Evolutionary conservation across 495 filamentous ascomycete species (phyloP), one percentile per base, ranked within the genome.

Genomic region (Xylaria sp.): DNA sequence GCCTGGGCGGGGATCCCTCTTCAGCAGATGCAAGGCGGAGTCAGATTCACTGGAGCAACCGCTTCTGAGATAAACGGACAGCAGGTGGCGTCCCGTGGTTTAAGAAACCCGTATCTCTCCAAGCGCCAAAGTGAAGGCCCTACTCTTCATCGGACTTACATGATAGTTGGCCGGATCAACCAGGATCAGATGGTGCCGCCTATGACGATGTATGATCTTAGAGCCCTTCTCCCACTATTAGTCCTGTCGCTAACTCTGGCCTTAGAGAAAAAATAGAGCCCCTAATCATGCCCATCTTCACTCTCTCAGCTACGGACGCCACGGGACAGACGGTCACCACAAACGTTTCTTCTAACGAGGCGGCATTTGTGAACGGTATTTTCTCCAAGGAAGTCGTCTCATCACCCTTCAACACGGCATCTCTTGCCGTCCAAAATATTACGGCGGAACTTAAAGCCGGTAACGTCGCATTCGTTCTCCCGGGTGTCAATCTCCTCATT

Each of bases 281-380:
- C 2, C 81, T 92, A 41, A 85, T 93, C 69, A 87, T 89, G 69
- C 92, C 92, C 2, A 76, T 79, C 37, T 87, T 94, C 68, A 86
- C 85, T 4, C 83, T 94, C 57, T 83, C 85, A 6, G 90, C 83
- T 9, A 80, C 65, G 29, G 84, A 82, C 66, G 70, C 80, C 29
- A 74, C 77, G 17, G 85, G 85, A 21, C 73, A 80, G 63, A 66
- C 72, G 2, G 77, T 93, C 67, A 86, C 75, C 72, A 90, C 91
- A 48, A 86, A 86, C 40, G 86, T 93, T 29, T 88, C 90, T 9
- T 84, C 85, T 19, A 86, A 88, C 79, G 88, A 90, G 73, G 89
- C 91, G 24, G 88, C 86, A 11, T 94, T 93, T 62, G 87, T 94
- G 53, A 84, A 83, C 29, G 92, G 92, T 37, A 85, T 90, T 59